phyloP scores from a whole-genome alignment of 345 rosid genomes.

The Aurinia saxatilis region DNA sequence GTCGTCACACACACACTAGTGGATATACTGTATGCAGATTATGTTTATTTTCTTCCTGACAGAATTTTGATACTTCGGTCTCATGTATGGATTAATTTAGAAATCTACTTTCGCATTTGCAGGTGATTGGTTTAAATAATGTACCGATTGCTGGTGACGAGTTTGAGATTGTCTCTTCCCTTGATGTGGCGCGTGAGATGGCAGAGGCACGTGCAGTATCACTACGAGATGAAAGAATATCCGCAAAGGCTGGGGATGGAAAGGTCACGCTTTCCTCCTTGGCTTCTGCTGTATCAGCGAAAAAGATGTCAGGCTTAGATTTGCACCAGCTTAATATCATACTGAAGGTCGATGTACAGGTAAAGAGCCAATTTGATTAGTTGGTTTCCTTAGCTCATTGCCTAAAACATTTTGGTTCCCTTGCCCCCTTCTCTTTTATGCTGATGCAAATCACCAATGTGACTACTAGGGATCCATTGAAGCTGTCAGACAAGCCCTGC shows the following conservation, averaged over 20 bases:
- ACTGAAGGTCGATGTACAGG: slow-evolving; percentile 96
- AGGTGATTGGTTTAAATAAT: slow-evolving; percentile 85
- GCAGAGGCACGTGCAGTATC: slow-evolving; percentile 68
- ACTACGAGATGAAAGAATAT: slow-evolving; percentile 71
- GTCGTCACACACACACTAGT: neutral
- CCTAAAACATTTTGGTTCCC: slow-evolving; percentile 1
- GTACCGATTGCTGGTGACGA: slow-evolving; percentile 94
- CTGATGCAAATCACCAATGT: slow-evolving; percentile 18
- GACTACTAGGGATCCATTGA: slow-evolving; percentile 83
- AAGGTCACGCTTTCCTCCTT: slow-evolving; percentile 91
- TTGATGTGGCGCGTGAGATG: slow-evolving; percentile 82
- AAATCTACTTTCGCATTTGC: slow-evolving; percentile 9
- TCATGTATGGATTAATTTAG: neutral
- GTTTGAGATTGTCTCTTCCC: slow-evolving; percentile 76
- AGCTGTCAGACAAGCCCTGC: slow-evolving; percentile 91
- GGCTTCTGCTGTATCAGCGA: slow-evolving; percentile 82
- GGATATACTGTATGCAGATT: slow-evolving; percentile 2
- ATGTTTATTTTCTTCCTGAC: neutral
- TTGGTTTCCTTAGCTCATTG: neutral
- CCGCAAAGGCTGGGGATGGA: slow-evolving; percentile 94
- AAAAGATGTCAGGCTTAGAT: slow-evolving; percentile 81
- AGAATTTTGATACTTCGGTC: neutral
- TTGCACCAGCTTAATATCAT: slow-evolving; percentile 92
- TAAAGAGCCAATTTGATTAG: slow-evolving; percentile 21
- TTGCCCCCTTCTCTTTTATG: neutral